Base-by-base conservation (phyloP, 1,284 basidiomycete genomes). In the Fomes fomentarius region DNA sequence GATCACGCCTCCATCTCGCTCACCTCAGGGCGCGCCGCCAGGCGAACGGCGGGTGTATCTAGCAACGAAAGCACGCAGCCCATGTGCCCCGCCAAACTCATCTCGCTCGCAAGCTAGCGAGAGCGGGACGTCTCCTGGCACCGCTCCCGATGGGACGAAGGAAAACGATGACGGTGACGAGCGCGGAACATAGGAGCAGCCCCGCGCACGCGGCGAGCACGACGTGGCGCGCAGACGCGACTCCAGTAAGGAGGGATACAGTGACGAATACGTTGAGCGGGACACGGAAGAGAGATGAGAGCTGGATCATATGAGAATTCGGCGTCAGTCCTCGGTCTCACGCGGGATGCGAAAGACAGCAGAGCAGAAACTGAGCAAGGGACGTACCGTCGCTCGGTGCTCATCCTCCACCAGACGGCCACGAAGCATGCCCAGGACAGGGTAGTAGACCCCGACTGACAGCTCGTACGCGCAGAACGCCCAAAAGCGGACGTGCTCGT, bases 371-470 rank as follows among this genome's bases (percentile, higher is more conserved):
- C n/a, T n/a, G n/a, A n/a, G n/a, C n/a, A n/a, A n/a, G n/a, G n/a
- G 12, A 70, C 82, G 63, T 55, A 90, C 87, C 43, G 87, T 90
- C 1, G 89, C 87, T 15, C 88, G 79, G 60, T 88, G 81, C 63
- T 89, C 87, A 58, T 91, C 83, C 0, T 84, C 76, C n/a, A 91
- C 83, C 50, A 91, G 70, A 1, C 78, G 76, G 30, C 87, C 85
- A 33, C 85, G 77, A 19, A 91, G 70, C 77, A 87, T 89, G n/a
- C 87, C 89, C 57, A 89, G 85, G 28, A 88, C 80, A 11, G 89
- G 88, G 64, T 89, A 90, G 64, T 90, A 89, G 80, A 89, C 81
- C 35, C 89, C 89, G 4, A 89, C 88, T 63, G 85, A 89, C 9
- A 80, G 84, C 66, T 91, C 88, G 59, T 89, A 91, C 7, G 78